Conservation (phyloP, 2,329 filamentous ascomycete genomes). For the Epichloe festucae region DNA sequence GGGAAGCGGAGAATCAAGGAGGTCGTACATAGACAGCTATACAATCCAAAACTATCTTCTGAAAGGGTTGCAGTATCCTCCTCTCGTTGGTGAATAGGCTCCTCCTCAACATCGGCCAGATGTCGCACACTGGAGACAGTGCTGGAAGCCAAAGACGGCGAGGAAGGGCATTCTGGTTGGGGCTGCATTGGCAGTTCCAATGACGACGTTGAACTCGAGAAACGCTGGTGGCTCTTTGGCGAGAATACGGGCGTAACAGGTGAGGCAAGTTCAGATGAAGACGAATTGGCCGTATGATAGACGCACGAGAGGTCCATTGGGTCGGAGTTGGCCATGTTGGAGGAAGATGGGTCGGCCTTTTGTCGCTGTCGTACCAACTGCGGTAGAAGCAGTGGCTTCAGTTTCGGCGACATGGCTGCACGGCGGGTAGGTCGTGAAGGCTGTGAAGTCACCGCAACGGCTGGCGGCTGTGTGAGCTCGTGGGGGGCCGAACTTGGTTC, state of each 20-base stretch:
- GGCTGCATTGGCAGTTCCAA: constrained; percentile 43
- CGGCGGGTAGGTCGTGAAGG: neutral
- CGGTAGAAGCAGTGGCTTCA: constrained; percentile 7
- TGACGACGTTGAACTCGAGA: constrained; percentile 68
- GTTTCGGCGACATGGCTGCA: constrained; percentile 5
- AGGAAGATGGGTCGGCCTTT: constrained; percentile 9
- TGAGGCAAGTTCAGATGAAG: constrained; percentile 53
- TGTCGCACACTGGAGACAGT: constrained; percentile 48
- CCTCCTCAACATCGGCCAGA: constrained; percentile 75
- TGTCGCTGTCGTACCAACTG: constrained; percentile 5
- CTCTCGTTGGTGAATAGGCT: constrained; percentile 60
- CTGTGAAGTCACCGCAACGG: neutral
- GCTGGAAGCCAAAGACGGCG: constrained; percentile 19
- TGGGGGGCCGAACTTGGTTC: neutral
- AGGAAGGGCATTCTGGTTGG: constrained; percentile 10
- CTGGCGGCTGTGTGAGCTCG: neutral
- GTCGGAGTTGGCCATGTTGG: constrained; percentile 20
- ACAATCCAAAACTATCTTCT: constrained; percentile 32
- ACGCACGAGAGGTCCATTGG: constrained; percentile 24
- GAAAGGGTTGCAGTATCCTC: constrained; percentile 27
- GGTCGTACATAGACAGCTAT: constrained; percentile 61
- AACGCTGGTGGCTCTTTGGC: constrained; percentile 48
- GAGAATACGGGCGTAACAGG: constrained; percentile 61
- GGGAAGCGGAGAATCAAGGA: no score
- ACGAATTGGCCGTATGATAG: constrained; percentile 39